Evolutionary conservation across 345 rosid genomes (phyloP).

Genomic region (Populus tremula): DNA sequence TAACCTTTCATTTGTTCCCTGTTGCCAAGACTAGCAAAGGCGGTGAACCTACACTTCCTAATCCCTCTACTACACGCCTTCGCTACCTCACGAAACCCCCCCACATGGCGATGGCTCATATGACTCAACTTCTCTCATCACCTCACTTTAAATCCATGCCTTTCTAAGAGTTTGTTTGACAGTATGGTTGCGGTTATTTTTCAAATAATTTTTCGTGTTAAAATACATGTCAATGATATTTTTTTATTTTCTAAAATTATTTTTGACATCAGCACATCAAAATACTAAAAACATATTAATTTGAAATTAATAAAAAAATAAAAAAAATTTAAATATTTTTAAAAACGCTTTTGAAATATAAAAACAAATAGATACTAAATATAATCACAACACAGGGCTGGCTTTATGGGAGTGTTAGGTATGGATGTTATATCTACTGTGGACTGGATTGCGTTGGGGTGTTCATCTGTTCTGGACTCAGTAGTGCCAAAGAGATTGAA

Average conservation of each 20-base stretch:
- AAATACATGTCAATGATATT: too few species aligned
- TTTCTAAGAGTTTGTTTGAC: too few species aligned
- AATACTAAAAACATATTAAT: too few species aligned
- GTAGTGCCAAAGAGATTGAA: background rate
- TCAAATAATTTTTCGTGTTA: too few species aligned
- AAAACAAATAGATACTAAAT: too few species aligned
- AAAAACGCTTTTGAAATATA: too few species aligned
- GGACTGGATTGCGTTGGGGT: slow-evolving; percentile 9
- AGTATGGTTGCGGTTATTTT: too few species aligned
- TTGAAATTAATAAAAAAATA: too few species aligned
- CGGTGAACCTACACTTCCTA: slow-evolving; percentile 25
- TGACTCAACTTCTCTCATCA: background rate
- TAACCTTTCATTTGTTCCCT: background rate
- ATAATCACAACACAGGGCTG: background rate
- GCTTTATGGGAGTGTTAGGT: slow-evolving; percentile 1
- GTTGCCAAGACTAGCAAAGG: background rate
- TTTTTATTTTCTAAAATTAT: too few species aligned
- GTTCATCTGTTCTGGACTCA: slow-evolving; percentile 18
- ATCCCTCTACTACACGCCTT: slow-evolving; percentile 38
- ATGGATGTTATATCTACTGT: slow-evolving; percentile 35
- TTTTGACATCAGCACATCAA: too few species aligned
- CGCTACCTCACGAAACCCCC: slow-evolving; percentile 36
- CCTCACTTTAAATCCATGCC: background rate
- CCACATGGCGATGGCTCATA: background rate
- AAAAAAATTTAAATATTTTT: too few species aligned